Evolutionary conservation across 441 rosid species (phyloP).

Genomic region (Syzygium malaccense): DNA sequence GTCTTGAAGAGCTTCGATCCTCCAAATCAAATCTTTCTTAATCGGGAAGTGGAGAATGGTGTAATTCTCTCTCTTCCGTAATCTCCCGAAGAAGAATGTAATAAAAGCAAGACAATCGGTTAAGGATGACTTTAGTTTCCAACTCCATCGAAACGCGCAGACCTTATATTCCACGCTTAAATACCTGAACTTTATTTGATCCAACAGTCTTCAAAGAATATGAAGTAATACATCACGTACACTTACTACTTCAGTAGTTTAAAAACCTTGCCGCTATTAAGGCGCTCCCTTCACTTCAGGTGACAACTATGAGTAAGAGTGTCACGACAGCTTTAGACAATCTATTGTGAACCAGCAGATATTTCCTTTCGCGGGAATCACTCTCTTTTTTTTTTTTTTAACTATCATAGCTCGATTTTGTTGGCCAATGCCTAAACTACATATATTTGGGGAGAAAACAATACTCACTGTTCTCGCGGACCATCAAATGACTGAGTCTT

Average conservation of each 20-base stretch:
- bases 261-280: background rate
- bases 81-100: background rate
- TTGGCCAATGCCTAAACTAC: background rate
- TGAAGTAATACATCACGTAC: background rate
- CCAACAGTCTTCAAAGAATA: background rate
- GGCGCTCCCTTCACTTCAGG: background rate
- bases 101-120: background rate
- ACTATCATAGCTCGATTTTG: background rate
- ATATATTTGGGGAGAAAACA: background rate
- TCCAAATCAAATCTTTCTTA: background rate
- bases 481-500: conserved; percentile 82
- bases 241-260: background rate
- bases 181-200: background rate
- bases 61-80: background rate
- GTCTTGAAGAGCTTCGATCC: background rate
- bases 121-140: background rate
- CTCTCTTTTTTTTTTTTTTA: background rate
- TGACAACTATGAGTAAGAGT: background rate
- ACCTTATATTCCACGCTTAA: background rate
- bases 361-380: background rate
- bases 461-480: conserved; percentile 33
- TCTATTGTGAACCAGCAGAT: background rate
- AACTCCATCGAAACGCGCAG: background rate
- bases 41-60: background rate
- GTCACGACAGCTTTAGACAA: background rate